Percentiles rank a stretch among this genome's conserved stretches.
Conservation (phyloP, 1,284 basidiomycete species). For the Schizophyllum amplum region DNA sequence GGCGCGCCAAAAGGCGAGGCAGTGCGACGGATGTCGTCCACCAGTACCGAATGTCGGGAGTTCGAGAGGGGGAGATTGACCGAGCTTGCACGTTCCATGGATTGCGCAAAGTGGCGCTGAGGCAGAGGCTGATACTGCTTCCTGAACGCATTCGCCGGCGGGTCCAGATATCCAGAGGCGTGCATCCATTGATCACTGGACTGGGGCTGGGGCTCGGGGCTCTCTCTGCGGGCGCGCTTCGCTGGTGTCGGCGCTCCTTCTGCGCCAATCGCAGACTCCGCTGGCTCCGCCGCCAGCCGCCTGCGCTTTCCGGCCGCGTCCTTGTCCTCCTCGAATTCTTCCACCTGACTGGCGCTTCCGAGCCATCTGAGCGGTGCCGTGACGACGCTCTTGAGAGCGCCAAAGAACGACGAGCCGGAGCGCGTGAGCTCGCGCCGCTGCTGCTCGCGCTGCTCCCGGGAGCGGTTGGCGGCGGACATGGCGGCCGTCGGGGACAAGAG, state of each 20-base stretch:
- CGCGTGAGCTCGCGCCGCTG: conserved; percentile 17
- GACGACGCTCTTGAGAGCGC: conserved; percentile 55
- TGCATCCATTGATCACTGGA: conserved; percentile 14
- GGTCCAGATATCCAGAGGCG: conserved; percentile 42
- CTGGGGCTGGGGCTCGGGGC: conserved; percentile 36
- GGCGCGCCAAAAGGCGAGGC: conserved; percentile 24
- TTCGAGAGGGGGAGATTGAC: conserved; percentile 24
- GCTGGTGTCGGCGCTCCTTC: conserved; percentile 20
- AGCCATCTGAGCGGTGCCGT: conserved; percentile 58
- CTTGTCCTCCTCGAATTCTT: conserved; percentile 39
- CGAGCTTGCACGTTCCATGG: conserved; percentile 28
- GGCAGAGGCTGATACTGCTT: background rate
- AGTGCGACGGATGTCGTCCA: conserved; percentile 25
- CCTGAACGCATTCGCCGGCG: conserved; percentile 37
- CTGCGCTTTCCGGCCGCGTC: conserved; percentile 45
- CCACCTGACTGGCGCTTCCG: conserved; percentile 30
- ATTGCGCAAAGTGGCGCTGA: conserved; percentile 17
- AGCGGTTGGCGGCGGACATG: background rate
- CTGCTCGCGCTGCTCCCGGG: background rate
- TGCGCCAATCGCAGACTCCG: conserved; percentile 22
- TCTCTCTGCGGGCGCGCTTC: conserved; percentile 50
- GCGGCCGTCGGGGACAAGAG: background rate
- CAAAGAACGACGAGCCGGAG: conserved; percentile 43
- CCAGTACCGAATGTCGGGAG: conserved; percentile 17
- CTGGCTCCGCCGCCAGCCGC: conserved; percentile 25